These are phyloP conservation scores for Acanthamoeba royreba DNA, from an alignment of 208 protist genomes.

Conservation along the genomic window DNA sequence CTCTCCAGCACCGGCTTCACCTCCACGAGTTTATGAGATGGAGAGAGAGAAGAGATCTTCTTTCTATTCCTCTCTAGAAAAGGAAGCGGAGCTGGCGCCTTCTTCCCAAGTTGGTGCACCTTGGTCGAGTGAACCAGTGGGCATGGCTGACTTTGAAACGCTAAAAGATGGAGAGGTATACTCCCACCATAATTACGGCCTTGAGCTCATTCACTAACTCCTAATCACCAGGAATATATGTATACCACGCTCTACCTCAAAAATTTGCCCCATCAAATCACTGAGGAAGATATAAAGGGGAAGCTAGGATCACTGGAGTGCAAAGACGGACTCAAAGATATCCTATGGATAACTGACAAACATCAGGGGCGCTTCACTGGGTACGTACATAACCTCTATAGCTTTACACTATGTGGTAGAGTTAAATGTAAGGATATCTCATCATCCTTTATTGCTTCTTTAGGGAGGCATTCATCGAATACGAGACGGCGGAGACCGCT, in stretches of 20 bases:
- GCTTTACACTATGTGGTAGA: background rate
- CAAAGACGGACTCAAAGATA: background rate
- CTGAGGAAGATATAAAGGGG: background rate
- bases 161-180: too few species aligned
- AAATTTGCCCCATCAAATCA: background rate
- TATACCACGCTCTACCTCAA: background rate
- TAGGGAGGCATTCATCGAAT: background rate
- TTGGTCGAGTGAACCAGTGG: too few species aligned
- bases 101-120: too few species aligned
- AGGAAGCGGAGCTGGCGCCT: too few species aligned
- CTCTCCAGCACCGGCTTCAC: background rate
- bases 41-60: background rate
- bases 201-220: too few species aligned
- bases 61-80: background rate
- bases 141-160: too few species aligned
- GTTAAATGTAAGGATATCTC: too few species aligned
- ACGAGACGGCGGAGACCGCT: background rate
- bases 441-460: too few species aligned
- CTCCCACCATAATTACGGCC: too few species aligned
- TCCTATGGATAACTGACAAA: background rate
- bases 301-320: background rate
- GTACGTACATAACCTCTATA: background rate
- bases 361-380: background rate
- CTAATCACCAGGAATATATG: background rate
- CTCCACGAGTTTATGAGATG: background rate